Base-by-base conservation (phyloP, 176 grass and related monocot genomes). In the Avena insularis region DNA sequence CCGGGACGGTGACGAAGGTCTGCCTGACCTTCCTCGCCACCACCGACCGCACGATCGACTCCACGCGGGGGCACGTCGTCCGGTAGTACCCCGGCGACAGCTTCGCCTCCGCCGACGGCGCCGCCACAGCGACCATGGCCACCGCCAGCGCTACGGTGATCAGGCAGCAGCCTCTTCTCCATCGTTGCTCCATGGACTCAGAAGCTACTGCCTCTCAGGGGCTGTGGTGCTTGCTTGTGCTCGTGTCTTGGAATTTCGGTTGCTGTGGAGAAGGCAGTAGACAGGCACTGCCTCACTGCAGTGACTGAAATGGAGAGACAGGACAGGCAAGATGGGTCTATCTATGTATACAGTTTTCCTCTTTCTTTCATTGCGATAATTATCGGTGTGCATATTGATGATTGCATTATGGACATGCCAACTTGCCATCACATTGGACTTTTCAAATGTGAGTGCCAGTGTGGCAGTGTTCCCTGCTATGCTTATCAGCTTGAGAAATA, bases 1-100 rank as follows among this genome's bases (percentile, higher is more conserved):
- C 88, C 23, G 88, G 88, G 48, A 93, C 65, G 10, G 88, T 93
- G 78, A 90, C 85, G 63, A 88, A 69, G 64, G 91, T 93, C 86
- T 82, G 81, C 45, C 75, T 86, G 1, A 86, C 47, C 91, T 93
- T 93, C 82, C 29, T 75, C 9, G 64, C 70, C 54, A 93, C 91
- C 16, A 35, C 88, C 57, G 79, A 5, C 57, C 73, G 82, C 79
- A 93, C 88, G 75, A 91, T 86, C 6, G 78, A 57, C 86, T 93
- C 92, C 25, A 91, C 86, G 78, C 88, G 80, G 57, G 92, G 92
- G 89, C 92, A 93, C 62, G 86, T 86, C 36, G 36, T 7, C 78
- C 65, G 35, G 82, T 91, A 93, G 83, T 90, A 50, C 17, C 76
- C 79, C 5, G 79, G 88, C 66, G 73, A 88, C 79, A 91, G 73